These are phyloP conservation scores for Naganishia onofrii DNA, from an alignment of 768 basidiomycete species.

Conservation along the genomic window DNA sequence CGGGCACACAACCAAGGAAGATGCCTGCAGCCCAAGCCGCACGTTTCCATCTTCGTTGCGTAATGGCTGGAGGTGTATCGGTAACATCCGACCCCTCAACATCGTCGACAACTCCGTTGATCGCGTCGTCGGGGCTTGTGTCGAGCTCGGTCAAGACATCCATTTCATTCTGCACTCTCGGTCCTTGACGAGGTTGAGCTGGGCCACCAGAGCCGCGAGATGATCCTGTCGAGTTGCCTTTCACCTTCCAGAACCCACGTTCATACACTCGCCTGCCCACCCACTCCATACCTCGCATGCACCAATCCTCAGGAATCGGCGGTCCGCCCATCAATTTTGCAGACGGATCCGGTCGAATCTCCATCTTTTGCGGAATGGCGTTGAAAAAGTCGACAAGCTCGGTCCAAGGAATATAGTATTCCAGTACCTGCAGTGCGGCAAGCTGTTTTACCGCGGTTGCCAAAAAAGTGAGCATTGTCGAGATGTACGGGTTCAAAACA, in stretches of 20 bases:
- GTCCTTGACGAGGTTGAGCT: constrained; percentile 49
- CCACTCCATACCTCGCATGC: constrained; percentile 94
- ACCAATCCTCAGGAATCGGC: constrained; percentile 90
- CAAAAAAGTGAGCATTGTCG: constrained; percentile 82
- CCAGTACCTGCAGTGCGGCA: constrained; percentile 63
- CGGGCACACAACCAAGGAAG: constrained; percentile 68
- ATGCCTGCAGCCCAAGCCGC: constrained; percentile 68
- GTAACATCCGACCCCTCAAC: constrained; percentile 53
- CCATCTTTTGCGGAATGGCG: constrained; percentile 57
- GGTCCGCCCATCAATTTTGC: constrained; percentile 64
- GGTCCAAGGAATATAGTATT: constrained; percentile 80
- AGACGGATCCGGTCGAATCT: constrained; percentile 51
- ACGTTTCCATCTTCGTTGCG: constrained; percentile 67
- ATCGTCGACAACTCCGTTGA: constrained; percentile 80
- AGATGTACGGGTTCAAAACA: constrained; percentile 79
- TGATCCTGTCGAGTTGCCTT: constrained; percentile 32
- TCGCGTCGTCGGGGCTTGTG: constrained; percentile 51
- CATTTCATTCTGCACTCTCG: constrained; percentile 60
- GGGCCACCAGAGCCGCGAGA: constrained; percentile 35
- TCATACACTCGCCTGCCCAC: constrained; percentile 84
- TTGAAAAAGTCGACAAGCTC: constrained; percentile 67
- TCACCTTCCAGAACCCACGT: constrained; percentile 87
- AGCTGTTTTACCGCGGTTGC: constrained; percentile 69
- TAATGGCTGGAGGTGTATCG: constrained; percentile 55
- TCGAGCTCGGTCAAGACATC: constrained; percentile 69